A percentile compares a stretch with the other conserved stretches of the same genome.
These are phyloP conservation scores for Penicillium sp. DNA, from an alignment of 2,329 filamentous ascomycete genomes.

Conservation along the genomic window DNA sequence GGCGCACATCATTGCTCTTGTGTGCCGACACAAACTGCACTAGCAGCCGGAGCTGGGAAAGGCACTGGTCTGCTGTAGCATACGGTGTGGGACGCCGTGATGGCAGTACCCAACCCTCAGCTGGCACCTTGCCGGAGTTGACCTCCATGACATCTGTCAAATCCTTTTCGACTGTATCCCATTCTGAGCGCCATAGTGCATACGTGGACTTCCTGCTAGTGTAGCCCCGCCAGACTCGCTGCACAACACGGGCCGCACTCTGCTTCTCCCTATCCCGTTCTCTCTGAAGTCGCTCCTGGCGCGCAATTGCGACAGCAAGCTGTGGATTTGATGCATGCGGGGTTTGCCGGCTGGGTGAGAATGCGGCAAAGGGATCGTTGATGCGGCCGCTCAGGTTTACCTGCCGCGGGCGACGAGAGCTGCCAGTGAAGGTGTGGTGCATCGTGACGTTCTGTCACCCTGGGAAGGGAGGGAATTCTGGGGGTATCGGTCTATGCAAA, in stretches of 20 bases:
- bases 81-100: constrained; percentile 35
- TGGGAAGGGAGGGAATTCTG: constrained; percentile 6
- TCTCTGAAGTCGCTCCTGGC: constrained; percentile 74
- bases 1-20: constrained; percentile 35
- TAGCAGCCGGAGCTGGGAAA: constrained; percentile 59
- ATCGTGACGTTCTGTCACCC: constrained; percentile 46
- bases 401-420: constrained; percentile 75
- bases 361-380: constrained; percentile 67
- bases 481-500: constrained; percentile 4
- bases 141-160: constrained; percentile 28
- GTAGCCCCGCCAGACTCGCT: constrained; percentile 78
- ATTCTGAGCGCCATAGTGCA: constrained; percentile 53
- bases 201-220: constrained; percentile 56
- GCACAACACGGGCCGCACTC: constrained; percentile 67
- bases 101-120: constrained; percentile 5
- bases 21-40: constrained; percentile 58
- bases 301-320: constrained; percentile 74
- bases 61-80: constrained; percentile 32
- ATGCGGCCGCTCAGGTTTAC: constrained; percentile 88
- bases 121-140: neutral
- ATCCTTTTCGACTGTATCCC: constrained; percentile 56
- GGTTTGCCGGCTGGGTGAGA: constrained; percentile 53
- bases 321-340: constrained; percentile 59
- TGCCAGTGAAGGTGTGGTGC: constrained; percentile 90
- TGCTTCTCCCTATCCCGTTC: constrained; percentile 74